Conservation (phyloP, 352 stramenopile genomes). For the Globisporangium splendens region DNA sequence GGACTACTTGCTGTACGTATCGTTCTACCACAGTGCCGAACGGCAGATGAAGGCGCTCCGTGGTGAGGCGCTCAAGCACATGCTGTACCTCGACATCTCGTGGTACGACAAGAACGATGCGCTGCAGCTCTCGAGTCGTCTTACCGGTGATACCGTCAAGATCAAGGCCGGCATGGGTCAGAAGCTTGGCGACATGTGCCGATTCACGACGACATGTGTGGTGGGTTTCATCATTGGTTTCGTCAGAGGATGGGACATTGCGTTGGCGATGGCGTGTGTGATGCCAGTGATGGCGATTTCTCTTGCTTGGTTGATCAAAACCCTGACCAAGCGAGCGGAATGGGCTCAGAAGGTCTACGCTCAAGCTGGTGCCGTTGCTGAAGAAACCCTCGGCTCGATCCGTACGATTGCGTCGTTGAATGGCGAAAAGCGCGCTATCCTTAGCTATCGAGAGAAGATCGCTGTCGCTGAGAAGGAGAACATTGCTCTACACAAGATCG, state of each 20-base stretch:
- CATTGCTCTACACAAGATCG: conserved; percentile 33
- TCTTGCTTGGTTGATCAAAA: conserved; percentile 34
- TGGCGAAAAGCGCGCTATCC: conserved; percentile 29
- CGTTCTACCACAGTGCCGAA: conserved; percentile 32
- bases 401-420: conserved; percentile 41
- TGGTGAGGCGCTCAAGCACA: conserved; percentile 27
- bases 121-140: conserved; percentile 28
- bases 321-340: conserved; percentile 17
- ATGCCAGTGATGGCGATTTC: conserved; percentile 31
- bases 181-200: conserved; percentile 35
- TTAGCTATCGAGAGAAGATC: conserved; percentile 27
- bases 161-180: conserved; percentile 47
- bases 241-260: conserved; percentile 34
- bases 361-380: conserved; percentile 37
- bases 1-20: conserved; percentile 28
- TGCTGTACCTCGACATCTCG: conserved; percentile 40
- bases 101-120: conserved; percentile 44
- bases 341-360: conserved; percentile 34
- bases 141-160: conserved; percentile 31
- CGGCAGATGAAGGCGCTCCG: conserved; percentile 37
- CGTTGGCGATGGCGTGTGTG: conserved; percentile 33
- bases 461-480: conserved; percentile 29
- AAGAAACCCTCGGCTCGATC: conserved; percentile 40
- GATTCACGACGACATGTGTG: conserved; percentile 28
- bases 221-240: conserved; percentile 40